Evolutionary conservation across 2,329 filamentous ascomycete species (phyloP), one percentile per base, ranked within the genome.

Genomic region (Colletotrichum simmondsii): DNA sequence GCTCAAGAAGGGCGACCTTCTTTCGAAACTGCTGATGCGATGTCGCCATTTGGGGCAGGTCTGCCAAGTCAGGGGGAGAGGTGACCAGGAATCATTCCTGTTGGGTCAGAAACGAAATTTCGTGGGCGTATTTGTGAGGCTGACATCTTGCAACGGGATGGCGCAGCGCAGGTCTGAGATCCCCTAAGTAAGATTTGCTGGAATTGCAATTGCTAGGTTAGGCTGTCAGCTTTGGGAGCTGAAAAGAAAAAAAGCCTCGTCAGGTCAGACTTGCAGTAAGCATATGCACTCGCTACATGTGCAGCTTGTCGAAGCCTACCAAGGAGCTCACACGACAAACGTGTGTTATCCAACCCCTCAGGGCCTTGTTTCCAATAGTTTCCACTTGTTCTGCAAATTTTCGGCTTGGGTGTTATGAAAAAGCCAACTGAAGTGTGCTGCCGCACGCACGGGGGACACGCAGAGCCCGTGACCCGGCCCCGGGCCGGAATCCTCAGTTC

Each of bases 351-450:
- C 30, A 68, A 52, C 5, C 46, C 24, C n/a, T 4, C 12, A 35
- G 4, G 22, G 5, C 5, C 46, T n/a, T 28, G 8, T 12, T 26
- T 16, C 8, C 22, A 56, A 56, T 16, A 2, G 10, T 56, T 28
- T 0, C 26, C 2, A 24, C 24, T 56, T 19, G 22, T 14, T 5
- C n/a, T 28, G n/a, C 10, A 24, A 26, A 22, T 1, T 16, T 14
- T 6, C n/a, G 16, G 28, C 26, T 42, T 16, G 19, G 46, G 30
- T 30, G 30, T 35, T 37, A n/a, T 22, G 6, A 53, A n/a, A 19
- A n/a, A 35, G 4, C 58, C 53, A 72, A 54, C 65, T 72, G 70
- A 72, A 69, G 53, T 52, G 19, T 46, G 54, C 59, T 49, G 53
- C 59, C 42, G 65, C 65, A 64, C 59, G 59, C 65, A 32, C 30